phyloP scores from a whole-genome alignment of 1,284 basidiomycete genomes.

The Sporisorium iseilematis-ciliati region DNA sequence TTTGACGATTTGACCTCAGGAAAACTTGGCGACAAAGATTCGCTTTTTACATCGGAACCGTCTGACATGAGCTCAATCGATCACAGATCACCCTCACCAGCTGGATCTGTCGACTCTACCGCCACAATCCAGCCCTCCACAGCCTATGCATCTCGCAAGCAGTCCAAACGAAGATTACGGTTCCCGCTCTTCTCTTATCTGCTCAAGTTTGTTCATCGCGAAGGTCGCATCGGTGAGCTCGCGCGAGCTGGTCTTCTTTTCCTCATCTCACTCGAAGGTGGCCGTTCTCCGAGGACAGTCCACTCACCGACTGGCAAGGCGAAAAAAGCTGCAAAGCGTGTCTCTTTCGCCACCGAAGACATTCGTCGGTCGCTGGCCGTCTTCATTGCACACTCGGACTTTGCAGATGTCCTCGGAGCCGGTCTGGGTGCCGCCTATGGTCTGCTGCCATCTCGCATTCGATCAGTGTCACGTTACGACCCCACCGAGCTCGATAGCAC shows the following conservation, averaged over 20 bases:
- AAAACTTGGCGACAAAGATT: background rate
- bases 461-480: slow-evolving; percentile 29
- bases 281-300: slow-evolving; percentile 4
- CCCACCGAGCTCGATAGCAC: slow-evolving; percentile 30
- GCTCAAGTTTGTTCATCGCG: slow-evolving; percentile 92
- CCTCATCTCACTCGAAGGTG: slow-evolving; percentile 81
- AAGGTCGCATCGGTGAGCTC: slow-evolving; percentile 92
- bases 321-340: slow-evolving; percentile 19
- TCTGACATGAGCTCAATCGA: background rate
- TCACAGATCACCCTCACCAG: slow-evolving; percentile 33
- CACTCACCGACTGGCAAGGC: background rate
- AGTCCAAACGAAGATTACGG: slow-evolving; percentile 31
- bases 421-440: slow-evolving; percentile 94
- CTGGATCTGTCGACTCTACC: slow-evolving; percentile 44
- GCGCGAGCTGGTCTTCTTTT: slow-evolving; percentile 91
- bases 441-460: slow-evolving; percentile 75
- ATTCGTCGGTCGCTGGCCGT: slow-evolving; percentile 78
- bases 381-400: slow-evolving; percentile 95
- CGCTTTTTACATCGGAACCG: too few species aligned
- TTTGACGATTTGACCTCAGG: slow-evolving; percentile 13
- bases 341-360: slow-evolving; percentile 32
- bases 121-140: slow-evolving; percentile 48
- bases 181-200: slow-evolving; percentile 83
- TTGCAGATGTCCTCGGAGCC: slow-evolving; percentile 93
- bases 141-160: slow-evolving; percentile 14